These are phyloP conservation scores for Chloranthus sessilifolius DNA, from an alignment of 164 flowering plant species.

Conservation along the genomic window DNA sequence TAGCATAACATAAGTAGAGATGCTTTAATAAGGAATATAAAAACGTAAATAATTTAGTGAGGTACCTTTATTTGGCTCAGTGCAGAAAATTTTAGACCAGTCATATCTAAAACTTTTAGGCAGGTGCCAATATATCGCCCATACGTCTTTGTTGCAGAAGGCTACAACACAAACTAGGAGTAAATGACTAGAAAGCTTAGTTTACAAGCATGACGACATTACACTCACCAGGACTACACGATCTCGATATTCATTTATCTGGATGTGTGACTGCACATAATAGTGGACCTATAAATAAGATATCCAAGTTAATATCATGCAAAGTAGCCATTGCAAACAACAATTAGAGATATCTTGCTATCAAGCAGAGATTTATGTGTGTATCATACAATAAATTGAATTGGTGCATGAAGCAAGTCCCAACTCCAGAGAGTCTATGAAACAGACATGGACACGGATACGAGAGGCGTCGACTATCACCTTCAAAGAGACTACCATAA, in stretches of 20 bases:
- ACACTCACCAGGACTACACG: constrained; percentile 68
- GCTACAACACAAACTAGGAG: constrained; percentile 33
- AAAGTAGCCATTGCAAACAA: no score
- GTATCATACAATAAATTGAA: no score
- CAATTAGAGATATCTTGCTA: background rate
- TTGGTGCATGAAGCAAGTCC: no score
- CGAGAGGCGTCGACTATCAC: no score
- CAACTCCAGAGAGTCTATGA: no score
- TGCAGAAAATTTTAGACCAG: constrained; percentile 77
- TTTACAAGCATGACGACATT: background rate
- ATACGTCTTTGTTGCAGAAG: constrained; percentile 47
- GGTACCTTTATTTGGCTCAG: constrained; percentile 75
- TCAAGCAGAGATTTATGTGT: background rate
- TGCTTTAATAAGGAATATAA: no score
- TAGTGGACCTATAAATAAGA: constrained; percentile 56
- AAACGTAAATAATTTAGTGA: no score
- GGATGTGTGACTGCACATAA: constrained; percentile 92
- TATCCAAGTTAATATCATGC: background rate
- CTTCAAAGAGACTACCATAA: no score
- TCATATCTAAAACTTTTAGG: constrained; percentile 79
- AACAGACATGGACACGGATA: constrained; percentile 2
- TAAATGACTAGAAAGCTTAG: background rate
- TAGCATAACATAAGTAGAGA: no score
- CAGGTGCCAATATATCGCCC: constrained; percentile 63
- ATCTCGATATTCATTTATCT: constrained; percentile 90